Base-by-base conservation (phyloP, 441 rosid genomes). In the Lagerstroemia fauriei region DNA sequence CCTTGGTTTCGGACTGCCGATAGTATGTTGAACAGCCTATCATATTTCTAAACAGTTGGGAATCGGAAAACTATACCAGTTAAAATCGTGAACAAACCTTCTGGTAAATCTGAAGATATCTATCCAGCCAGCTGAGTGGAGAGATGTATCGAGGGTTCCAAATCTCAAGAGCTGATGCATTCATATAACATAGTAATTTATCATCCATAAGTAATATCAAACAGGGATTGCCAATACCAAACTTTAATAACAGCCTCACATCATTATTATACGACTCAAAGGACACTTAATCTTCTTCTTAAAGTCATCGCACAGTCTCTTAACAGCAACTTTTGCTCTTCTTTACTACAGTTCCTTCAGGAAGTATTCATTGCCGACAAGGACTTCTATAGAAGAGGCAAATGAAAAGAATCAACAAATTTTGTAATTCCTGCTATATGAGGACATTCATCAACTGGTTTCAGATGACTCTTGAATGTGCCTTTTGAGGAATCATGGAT, bases 331-430 rank as follows among this genome's bases (percentile, higher is more conserved):
- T 3, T 20, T 13, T 17, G 24, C 56, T 47, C 77, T 38, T n/a
- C 80, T 65, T 87, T 87, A 77, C 46, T 89, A 84, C 84, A 96
- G 93, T 84, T 96, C 98, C 92, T 90, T 95, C 16, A 94, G 92
- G 85, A 96, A 96, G 87, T 95, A 98, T 89, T 92, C 90, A 53
- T 94, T 92, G 96, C 95, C 99, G 25, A 96, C 98, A 86, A 95
- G 90, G 71, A 95, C 95, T 97, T 94, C 81, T 80, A 84, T 76
- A 82, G 73, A 50, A 61, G 77, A 71, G 29, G 31, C 79, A 80
- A 57, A 65, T 51, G 7, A 78, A 78, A 75, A 16, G 4, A 79
- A 38, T 11, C 31, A 66, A 5, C 32, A 76, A 68, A 9, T 13
- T 3, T 8, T 38, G 38, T 47, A 61, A 24, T 76, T 73, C 24